Base-by-base conservation (phyloP, 371 early-diverging fungal species). In the Thermomucor indicae-seudaticae region DNA sequence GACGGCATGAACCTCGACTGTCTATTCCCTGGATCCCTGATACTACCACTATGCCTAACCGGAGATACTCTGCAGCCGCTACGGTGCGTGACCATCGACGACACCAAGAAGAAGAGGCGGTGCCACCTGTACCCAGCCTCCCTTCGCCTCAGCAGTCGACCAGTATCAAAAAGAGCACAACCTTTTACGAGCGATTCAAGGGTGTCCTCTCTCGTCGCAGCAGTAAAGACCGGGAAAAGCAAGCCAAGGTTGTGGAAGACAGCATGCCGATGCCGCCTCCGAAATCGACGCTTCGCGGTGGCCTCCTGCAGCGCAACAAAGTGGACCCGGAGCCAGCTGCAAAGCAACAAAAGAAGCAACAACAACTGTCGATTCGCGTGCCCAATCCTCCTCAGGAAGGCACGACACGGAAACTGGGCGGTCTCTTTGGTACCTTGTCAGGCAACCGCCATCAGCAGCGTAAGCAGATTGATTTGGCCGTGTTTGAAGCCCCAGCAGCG, bases 291-390 rank as follows among this genome's bases (percentile, higher is more conserved):
- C 43, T 65, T 34, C 57, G 67, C 7, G 57, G 64, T 16, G 49
- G 49, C 27, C 41, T 62, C 7, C 22, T 70, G 17, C 65, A 59
- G 28, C 60, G 60, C 31, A 64, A 57, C 24, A 67, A 64, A 41
- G 48, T 66, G 7, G 67, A 72, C 35, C 62, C 69, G 3, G 28
- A 17, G n/a, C 17, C 45, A 6, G 42, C 20, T 20, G 57, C 4
- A 39, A 49, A n/a, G 16, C 64, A 57, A 34, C 43, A 62, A 2
- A 69, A 65, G 40, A 49, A 67, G 16, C n/a, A n/a, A n/a, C n/a
- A n/a, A n/a, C n/a, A n/a, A n/a, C 57, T 73, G 2, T 73, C 73
- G 1, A 55, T 73, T 22, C 64, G 70, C 43, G 57, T 72, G 8
- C 62, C 69, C 14, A 62, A 65, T 41, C 49, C 46, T n/a, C n/a